Evolutionary conservation across 495 filamentous ascomycete species (phyloP).

Genomic region (Penicillium canariense): DNA sequence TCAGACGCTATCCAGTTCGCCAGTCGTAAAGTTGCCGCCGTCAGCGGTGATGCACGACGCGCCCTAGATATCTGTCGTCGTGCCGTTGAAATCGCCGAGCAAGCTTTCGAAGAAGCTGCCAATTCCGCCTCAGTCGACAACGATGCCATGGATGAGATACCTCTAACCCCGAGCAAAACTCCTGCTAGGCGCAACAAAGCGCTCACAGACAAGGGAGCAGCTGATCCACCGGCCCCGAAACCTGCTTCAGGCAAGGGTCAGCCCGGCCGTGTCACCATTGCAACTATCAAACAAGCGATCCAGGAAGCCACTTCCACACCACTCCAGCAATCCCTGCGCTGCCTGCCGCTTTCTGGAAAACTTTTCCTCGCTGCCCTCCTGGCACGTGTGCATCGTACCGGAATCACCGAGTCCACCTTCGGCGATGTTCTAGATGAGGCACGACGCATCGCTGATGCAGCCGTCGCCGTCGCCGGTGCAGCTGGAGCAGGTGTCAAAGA

Average conservation of each 20-base stretch:
- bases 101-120: constrained; percentile 49
- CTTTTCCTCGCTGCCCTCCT: constrained; percentile 81
- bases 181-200: constrained; percentile 34
- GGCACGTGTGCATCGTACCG: constrained; percentile 74
- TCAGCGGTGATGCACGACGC: constrained; percentile 88
- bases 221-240: constrained; percentile 13
- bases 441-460: constrained; percentile 62
- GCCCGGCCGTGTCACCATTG: constrained; percentile 75
- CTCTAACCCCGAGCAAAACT: constrained; percentile 48
- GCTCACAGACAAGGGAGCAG: constrained; percentile 13
- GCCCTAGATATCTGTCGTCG: constrained; percentile 94
- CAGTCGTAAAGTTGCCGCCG: constrained; percentile 91
- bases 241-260: constrained; percentile 26
- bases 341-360: constrained; percentile 76
- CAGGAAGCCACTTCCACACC: constrained; percentile 91
- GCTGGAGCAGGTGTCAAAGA: constrained; percentile 42
- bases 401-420: constrained; percentile 80
- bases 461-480: constrained; percentile 45
- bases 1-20: constrained; percentile 95
- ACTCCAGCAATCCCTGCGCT: constrained; percentile 80
- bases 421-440: constrained; percentile 93
- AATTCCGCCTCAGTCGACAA: constrained; percentile 16
- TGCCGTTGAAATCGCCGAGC: constrained; percentile 93
- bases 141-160: constrained; percentile 37
- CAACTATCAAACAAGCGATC: constrained; percentile 90